Evolutionary conservation across 1,284 basidiomycete genomes (phyloP).

Genomic region (Garcileccinum viscosum): DNA sequence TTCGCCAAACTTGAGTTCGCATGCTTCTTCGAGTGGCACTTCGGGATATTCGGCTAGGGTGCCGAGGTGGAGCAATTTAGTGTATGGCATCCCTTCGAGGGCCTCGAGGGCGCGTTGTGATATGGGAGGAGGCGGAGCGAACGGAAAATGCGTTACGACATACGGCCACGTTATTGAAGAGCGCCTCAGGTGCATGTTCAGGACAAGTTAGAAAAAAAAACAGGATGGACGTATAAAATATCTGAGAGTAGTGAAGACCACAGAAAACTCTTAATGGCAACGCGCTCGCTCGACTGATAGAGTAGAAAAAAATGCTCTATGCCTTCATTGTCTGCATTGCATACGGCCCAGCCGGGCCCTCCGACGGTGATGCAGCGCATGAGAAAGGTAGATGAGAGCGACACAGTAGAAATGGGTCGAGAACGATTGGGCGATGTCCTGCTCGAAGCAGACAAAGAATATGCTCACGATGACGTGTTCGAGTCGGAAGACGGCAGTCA

Average conservation of each 20-base stretch:
- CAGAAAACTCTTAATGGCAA: constrained; percentile 75
- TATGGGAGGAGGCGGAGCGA: constrained; percentile 66
- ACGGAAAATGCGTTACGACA: constrained; percentile 68
- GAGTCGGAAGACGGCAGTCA: constrained; percentile 62
- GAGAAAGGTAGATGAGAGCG: constrained; percentile 67
- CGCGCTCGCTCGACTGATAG: constrained; percentile 72
- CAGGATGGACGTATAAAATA: constrained; percentile 58
- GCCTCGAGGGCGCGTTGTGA: constrained; percentile 58
- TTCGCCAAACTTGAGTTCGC: constrained; percentile 54
- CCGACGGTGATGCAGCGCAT: constrained; percentile 64
- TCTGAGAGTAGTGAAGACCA: constrained; percentile 75
- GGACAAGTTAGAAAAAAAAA: not conserved
- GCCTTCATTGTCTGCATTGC: constrained; percentile 68
- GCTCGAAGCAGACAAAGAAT: constrained; percentile 68
- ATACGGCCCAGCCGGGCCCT: constrained; percentile 69
- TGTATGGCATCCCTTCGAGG: constrained; percentile 59
- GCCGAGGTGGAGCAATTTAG: constrained; percentile 69
- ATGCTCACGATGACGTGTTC: constrained; percentile 69
- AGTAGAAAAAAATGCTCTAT: constrained; percentile 76
- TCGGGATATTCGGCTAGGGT: constrained; percentile 60
- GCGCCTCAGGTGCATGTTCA: constrained; percentile 47
- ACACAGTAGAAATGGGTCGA: constrained; percentile 70
- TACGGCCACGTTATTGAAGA: constrained; percentile 69
- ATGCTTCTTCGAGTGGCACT: constrained; percentile 67
- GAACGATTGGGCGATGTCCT: constrained; percentile 72